Percentiles rank a stretch among this genome's conserved stretches.
Conservation (phyloP, 352 stramenopile genomes). For the Pythium angustatum region DNA sequence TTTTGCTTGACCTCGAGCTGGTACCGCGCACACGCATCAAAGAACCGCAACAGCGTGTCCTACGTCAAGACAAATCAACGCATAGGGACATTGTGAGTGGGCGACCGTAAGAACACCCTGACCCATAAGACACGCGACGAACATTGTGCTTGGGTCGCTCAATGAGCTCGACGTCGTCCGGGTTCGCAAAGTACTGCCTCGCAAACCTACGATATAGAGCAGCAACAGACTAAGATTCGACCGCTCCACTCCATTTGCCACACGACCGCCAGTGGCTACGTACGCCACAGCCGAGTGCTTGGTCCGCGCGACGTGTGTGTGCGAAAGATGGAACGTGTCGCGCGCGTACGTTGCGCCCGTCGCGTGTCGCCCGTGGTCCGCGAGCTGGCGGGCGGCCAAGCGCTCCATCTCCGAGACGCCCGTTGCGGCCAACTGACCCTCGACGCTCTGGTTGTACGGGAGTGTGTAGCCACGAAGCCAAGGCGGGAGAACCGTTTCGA, state of each 20-base stretch:
- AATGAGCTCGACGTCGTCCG: conserved; percentile 48
- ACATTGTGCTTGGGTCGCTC: conserved; percentile 54
- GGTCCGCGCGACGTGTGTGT: conserved; percentile 63
- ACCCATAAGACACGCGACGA: background rate
- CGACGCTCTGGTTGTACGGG: conserved; percentile 52
- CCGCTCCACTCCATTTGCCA: background rate
- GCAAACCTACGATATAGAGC: conserved; percentile 41
- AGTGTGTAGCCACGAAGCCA: conserved; percentile 66
- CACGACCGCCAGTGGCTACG: no score
- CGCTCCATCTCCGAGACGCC: conserved; percentile 43
- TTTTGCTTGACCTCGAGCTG: conserved; percentile 57
- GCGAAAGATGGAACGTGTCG: conserved; percentile 46
- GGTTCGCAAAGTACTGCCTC: conserved; percentile 59
- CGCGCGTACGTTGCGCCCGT: conserved; percentile 31
- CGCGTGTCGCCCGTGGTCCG: conserved; percentile 14
- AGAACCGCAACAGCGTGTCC: conserved; percentile 68
- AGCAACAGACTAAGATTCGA: background rate
- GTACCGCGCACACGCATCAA: conserved; percentile 65
- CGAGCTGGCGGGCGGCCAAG: conserved; percentile 41
- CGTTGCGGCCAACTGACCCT: conserved; percentile 38
- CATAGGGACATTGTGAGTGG: no score
- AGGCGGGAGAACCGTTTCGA: conserved; percentile 35
- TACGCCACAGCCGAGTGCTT: conserved; percentile 63
- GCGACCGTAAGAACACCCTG: background rate
- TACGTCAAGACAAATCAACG: conserved; percentile 18